These are phyloP conservation scores for Gossypium aridum DNA, from an alignment of 441 rosid species.

Conservation along the genomic window DNA sequence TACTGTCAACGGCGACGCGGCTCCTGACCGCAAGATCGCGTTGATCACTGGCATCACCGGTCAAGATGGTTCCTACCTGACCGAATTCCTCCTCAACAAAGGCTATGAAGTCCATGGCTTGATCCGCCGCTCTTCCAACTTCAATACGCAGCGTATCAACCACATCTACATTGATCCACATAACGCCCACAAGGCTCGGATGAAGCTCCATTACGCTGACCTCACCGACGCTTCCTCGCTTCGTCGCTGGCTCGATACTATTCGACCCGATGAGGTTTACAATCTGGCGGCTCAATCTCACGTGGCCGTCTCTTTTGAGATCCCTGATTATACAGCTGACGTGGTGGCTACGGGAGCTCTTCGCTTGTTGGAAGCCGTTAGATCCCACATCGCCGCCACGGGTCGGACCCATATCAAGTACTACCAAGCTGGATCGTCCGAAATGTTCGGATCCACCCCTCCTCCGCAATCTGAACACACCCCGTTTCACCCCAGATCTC, in stretches of 20 bases:
- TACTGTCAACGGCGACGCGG: not conserved
- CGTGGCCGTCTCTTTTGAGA: constrained; percentile 82
- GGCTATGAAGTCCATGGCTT: constrained; percentile 81
- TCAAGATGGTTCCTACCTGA: constrained; percentile 85
- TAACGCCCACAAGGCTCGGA: constrained; percentile 68
- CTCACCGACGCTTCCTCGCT: constrained; percentile 82
- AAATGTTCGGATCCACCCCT: constrained; percentile 82
- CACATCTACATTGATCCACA: constrained; percentile 92
- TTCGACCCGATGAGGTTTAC: constrained; percentile 77
- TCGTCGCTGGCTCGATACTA: constrained; percentile 81
- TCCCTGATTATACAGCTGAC: constrained; percentile 81
- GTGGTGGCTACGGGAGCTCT: constrained; percentile 81
- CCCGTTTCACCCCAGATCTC: constrained; percentile 83
- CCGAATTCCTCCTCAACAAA: constrained; percentile 66
- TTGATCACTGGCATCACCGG: constrained; percentile 87
- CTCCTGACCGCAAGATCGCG: constrained; percentile 17
- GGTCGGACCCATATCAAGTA: constrained; percentile 55
- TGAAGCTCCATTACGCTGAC: constrained; percentile 93
- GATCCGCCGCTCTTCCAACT: constrained; percentile 82
- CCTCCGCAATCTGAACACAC: constrained; percentile 66
- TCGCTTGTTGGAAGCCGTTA: constrained; percentile 77
- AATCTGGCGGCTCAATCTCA: constrained; percentile 85
- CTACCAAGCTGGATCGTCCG: constrained; percentile 85
- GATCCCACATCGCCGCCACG: constrained; percentile 58
- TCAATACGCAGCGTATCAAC: constrained; percentile 84